Conservation (phyloP, 2,329 filamentous ascomycete genomes). For the Alternaria viburni region DNA sequence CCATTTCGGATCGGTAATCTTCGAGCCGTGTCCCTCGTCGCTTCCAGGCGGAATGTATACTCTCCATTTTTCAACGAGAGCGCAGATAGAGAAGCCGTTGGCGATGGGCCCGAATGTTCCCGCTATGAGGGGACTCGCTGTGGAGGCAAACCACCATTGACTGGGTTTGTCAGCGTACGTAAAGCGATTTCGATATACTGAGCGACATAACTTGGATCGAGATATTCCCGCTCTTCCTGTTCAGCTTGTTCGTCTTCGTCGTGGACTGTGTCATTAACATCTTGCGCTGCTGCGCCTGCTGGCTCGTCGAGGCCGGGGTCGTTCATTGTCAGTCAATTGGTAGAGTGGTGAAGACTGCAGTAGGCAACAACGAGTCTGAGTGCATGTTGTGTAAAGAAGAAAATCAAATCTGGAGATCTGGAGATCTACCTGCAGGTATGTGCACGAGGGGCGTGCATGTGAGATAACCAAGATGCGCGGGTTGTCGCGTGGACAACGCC, state of each 20-base stretch:
- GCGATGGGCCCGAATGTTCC: slow-evolving; percentile 63
- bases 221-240: slow-evolving; percentile 51
- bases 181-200: background rate
- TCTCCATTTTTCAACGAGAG: slow-evolving; percentile 63
- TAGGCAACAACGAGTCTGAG: background rate
- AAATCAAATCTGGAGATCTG: background rate
- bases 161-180: slow-evolving; percentile 33
- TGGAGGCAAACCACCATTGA: slow-evolving; percentile 68
- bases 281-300: slow-evolving; percentile 55
- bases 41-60: slow-evolving; percentile 56
- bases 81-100: slow-evolving; percentile 62
- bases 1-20: slow-evolving; percentile 63
- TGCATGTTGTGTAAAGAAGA: background rate
- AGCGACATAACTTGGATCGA: slow-evolving; percentile 50
- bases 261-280: slow-evolving; percentile 49
- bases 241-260: slow-evolving; percentile 43
- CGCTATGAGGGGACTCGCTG: slow-evolving; percentile 63
- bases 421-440: background rate
- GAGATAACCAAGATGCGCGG: slow-evolving; percentile 7
- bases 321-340: slow-evolving; percentile 31
- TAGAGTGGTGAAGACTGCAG: background rate
- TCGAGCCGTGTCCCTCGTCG: slow-evolving; percentile 53
- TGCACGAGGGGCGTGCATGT: slow-evolving; percentile 7
- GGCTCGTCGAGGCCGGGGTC: slow-evolving; percentile 62
- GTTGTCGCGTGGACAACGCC: slow-evolving; percentile 10